A percentile compares a stretch with the other conserved stretches of the same genome.
Evolutionary conservation across 2,329 filamentous ascomycete species (phyloP).

Genomic region (Monosporascus cannonballus): DNA sequence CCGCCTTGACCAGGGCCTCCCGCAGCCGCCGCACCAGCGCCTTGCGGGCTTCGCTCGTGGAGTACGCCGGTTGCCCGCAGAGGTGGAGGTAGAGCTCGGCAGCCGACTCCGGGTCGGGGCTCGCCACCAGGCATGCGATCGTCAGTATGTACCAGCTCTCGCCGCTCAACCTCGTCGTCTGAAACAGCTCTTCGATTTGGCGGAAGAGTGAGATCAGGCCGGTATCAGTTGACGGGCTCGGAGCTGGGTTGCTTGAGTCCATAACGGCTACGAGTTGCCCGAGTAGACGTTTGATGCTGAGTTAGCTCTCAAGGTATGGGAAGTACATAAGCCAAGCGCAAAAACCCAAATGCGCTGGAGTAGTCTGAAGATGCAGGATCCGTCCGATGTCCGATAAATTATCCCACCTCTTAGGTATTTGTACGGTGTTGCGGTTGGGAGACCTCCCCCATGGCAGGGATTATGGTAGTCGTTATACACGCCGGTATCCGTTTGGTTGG

Average conservation of each 20-base stretch:
- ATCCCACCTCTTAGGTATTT: too few species aligned
- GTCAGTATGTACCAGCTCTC: constrained; percentile 19
- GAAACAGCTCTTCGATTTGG: constrained; percentile 1
- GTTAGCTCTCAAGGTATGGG: too few species aligned
- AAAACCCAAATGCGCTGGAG: too few species aligned
- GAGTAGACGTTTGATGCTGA: too few species aligned
- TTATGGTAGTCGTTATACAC: too few species aligned
- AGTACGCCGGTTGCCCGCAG: constrained; percentile 39
- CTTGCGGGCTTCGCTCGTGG: constrained; percentile 37
- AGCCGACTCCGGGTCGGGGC: constrained; percentile 43
- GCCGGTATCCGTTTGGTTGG: too few species aligned
- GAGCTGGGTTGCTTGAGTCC: background rate
- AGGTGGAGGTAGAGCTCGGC: constrained; percentile 51
- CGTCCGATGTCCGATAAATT: too few species aligned
- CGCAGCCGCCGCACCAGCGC: constrained; percentile 44
- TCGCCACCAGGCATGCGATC: constrained; percentile 39
- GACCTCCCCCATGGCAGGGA: too few species aligned
- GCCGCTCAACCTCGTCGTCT: constrained; percentile 7
- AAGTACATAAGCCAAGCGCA: too few species aligned
- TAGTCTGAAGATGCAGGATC: too few species aligned
- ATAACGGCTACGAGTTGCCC: background rate
- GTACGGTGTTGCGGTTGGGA: too few species aligned
- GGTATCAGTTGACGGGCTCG: background rate
- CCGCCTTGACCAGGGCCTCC: constrained; percentile 54
- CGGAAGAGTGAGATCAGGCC: background rate